These are phyloP conservation scores for Yamadazyma atmosphaerica DNA, from an alignment of 1,139 yeast species.

Conservation along the genomic window DNA sequence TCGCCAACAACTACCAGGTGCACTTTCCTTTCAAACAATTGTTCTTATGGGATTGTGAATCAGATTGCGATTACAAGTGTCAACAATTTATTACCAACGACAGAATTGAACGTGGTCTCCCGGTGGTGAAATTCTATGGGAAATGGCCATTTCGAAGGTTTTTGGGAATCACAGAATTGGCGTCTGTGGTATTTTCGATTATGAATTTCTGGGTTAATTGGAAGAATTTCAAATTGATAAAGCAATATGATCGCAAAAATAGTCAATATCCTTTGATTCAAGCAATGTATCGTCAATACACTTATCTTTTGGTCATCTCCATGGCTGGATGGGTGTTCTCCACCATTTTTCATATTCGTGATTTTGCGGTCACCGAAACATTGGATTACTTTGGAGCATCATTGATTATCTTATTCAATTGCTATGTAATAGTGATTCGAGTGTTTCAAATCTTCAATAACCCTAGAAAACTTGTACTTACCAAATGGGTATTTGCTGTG, in stretches of 20 bases:
- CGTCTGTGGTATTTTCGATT: conserved; percentile 37
- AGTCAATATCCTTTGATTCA: conserved; percentile 11
- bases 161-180: conserved; percentile 41
- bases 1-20: conserved; percentile 14
- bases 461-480: conserved; percentile 8
- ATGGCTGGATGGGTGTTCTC: conserved; percentile 43
- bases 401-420: conserved; percentile 37
- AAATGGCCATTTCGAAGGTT: conserved; percentile 48
- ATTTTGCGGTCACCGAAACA: conserved; percentile 39
- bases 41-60: conserved; percentile 37
- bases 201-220: conserved; percentile 41
- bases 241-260: conserved; percentile 25
- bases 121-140: conserved; percentile 44
- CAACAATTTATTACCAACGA: conserved; percentile 35
- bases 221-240: conserved; percentile 28
- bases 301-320: conserved; percentile 28
- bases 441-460: conserved; percentile 27
- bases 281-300: conserved; percentile 34
- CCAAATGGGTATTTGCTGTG: conserved; percentile 15
- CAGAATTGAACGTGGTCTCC: conserved; percentile 20
- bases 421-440: conserved; percentile 36
- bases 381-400: conserved; percentile 49
- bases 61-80: conserved; percentile 45
- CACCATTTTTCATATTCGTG: conserved; percentile 42
- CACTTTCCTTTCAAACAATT: conserved; percentile 18